These are phyloP conservation scores for Silene conica DNA, from an alignment of 148 eudicot species.

Conservation along the genomic window DNA sequence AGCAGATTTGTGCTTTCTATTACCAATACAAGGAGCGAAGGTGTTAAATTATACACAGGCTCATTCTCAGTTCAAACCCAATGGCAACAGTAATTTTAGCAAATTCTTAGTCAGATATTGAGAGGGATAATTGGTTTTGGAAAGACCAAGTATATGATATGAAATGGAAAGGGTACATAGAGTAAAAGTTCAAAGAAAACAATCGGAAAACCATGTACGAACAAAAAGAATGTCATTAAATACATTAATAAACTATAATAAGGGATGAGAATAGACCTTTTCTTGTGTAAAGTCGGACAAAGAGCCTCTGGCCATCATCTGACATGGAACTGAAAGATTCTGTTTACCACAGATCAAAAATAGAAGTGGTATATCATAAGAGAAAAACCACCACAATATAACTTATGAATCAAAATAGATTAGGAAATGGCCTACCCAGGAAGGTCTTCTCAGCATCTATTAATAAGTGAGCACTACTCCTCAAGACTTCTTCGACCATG, in stretches of 20 bases:
- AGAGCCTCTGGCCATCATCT: slow-evolving; percentile 87
- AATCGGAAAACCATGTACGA: not conserved
- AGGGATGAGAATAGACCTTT: slow-evolving; percentile 46
- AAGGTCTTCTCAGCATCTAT: slow-evolving; percentile 53
- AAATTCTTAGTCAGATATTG: no score
- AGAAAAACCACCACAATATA: not conserved
- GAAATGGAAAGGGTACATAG: no score
- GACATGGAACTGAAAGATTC: slow-evolving; percentile 65
- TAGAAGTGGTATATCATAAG: slow-evolving; percentile 7
- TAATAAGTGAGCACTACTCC: slow-evolving; percentile 52
- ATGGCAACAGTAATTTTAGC: no score
- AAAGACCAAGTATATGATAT: no score
- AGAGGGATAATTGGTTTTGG: no score
- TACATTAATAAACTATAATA: not conserved
- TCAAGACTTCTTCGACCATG: slow-evolving; percentile 68
- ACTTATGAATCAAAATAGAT: not conserved
- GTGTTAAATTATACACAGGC: no score
- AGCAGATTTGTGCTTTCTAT: no score
- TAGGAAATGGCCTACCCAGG: slow-evolving; percentile 41
- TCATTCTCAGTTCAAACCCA: no score
- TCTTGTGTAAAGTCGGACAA: slow-evolving; percentile 79
- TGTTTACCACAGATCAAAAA: slow-evolving; percentile 29
- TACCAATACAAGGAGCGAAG: no score
- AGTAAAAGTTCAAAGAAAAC: not conserved
- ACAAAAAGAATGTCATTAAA: not conserved